Evolutionary conservation across 768 basidiomycete genomes (phyloP).

Genomic region (Thelephora ganbajun): DNA sequence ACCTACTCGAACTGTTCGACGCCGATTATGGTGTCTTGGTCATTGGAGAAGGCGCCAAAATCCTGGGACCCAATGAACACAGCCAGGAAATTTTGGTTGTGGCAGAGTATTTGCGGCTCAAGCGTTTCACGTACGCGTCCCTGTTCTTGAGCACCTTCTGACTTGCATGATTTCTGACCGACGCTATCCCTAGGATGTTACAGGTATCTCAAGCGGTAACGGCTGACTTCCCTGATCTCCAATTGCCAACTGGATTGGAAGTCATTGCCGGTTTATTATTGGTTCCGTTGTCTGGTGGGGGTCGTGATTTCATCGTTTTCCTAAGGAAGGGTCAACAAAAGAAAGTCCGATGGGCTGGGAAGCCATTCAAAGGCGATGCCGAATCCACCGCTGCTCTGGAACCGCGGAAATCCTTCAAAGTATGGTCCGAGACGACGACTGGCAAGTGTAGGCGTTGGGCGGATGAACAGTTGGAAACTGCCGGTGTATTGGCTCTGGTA

Average conservation of each 20-base stretch:
- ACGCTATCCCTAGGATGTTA: constrained; percentile 30
- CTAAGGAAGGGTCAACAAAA: constrained; percentile 60
- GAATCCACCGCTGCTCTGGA: constrained; percentile 32
- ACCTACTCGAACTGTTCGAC: constrained; percentile 65
- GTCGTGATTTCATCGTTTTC: constrained; percentile 73
- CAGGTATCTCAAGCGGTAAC: constrained; percentile 59
- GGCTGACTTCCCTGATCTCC: constrained; percentile 59
- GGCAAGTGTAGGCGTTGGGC: constrained; percentile 63
- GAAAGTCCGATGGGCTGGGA: constrained; percentile 71
- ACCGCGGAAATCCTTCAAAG: constrained; percentile 68
- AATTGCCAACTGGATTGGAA: constrained; percentile 42
- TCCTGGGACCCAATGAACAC: constrained; percentile 52
- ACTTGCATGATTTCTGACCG: no score
- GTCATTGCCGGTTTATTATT: constrained; percentile 62
- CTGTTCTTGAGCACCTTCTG: no score
- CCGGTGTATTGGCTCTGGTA: constrained; percentile 63
- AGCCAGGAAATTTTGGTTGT: constrained; percentile 70
- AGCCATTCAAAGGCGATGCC: constrained; percentile 39
- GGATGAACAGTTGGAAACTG: constrained; percentile 74
- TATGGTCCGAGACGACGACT: constrained; percentile 62
- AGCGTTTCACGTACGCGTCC: constrained; percentile 41
- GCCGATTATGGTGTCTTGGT: constrained; percentile 64
- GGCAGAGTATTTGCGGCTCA: constrained; percentile 65
- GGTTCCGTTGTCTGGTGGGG: constrained; percentile 58
- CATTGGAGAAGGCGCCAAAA: constrained; percentile 59